phyloP scores from a whole-genome alignment of 2,329 filamentous ascomycete genomes.

The Pyrenochaeta sp. region DNA sequence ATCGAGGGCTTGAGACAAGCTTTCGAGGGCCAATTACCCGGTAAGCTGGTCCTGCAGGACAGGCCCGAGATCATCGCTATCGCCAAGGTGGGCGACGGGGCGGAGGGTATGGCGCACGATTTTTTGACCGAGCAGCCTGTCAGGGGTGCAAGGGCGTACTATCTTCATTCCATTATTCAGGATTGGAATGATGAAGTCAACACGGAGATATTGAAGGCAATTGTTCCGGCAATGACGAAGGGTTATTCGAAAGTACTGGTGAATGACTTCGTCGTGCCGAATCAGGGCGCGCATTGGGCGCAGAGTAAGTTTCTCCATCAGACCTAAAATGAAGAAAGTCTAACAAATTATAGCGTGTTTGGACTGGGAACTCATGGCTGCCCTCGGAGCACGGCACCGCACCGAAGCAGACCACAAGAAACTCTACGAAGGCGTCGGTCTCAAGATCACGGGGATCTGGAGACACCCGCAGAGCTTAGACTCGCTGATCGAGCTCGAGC shows the following conservation, averaged over 20 bases:
- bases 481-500: slow-evolving; percentile 30
- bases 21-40: slow-evolving; percentile 22
- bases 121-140: slow-evolving; percentile 42
- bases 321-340: background rate
- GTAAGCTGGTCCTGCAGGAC: slow-evolving; percentile 32
- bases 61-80: slow-evolving; percentile 27
- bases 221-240: slow-evolving; percentile 36
- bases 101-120: slow-evolving; percentile 45
- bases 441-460: slow-evolving; percentile 28
- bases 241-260: slow-evolving; percentile 37
- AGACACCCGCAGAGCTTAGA: slow-evolving; percentile 27
- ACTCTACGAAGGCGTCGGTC: slow-evolving; percentile 27
- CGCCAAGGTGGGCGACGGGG: slow-evolving; percentile 26
- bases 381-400: slow-evolving; percentile 30
- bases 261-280: slow-evolving; percentile 37
- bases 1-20: slow-evolving; percentile 25
- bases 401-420: slow-evolving; percentile 28
- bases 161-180: slow-evolving; percentile 38
- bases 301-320: slow-evolving; percentile 20
- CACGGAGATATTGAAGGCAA: slow-evolving; percentile 26
- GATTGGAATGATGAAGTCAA: slow-evolving; percentile 37
- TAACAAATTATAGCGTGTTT: slow-evolving; percentile 19
- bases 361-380: slow-evolving; percentile 35
- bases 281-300: slow-evolving; percentile 30
- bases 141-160: slow-evolving; percentile 41